These are phyloP conservation scores for Pseudozyma sp. DNA, from an alignment of 1,284 basidiomycete species.

Conservation along the genomic window DNA sequence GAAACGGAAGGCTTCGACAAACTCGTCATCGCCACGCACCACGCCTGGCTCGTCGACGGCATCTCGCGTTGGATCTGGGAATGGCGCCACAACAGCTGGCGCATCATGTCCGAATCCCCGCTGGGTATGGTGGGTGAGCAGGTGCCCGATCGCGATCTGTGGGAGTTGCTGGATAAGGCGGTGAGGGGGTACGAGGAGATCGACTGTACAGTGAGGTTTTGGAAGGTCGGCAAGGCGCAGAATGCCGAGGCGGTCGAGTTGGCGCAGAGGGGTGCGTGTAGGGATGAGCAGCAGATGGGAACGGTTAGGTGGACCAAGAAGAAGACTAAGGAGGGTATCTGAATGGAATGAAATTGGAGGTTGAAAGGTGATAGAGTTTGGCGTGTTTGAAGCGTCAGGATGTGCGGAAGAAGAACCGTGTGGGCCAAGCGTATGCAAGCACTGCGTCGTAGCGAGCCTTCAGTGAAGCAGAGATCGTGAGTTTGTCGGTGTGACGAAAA, in stretches of 20 bases:
- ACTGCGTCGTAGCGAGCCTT: slow-evolving; percentile 41
- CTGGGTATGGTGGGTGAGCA: slow-evolving; percentile 56
- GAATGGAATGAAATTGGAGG: not conserved
- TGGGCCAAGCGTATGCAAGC: slow-evolving; percentile 15
- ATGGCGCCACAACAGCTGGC: slow-evolving; percentile 65
- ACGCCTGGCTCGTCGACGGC: slow-evolving; percentile 65
- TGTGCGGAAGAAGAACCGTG: slow-evolving; percentile 15
- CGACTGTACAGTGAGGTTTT: slow-evolving; percentile 67
- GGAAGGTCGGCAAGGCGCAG: slow-evolving; percentile 57
- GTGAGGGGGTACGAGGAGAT: slow-evolving; percentile 63
- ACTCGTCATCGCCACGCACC: slow-evolving; percentile 63
- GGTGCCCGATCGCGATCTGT: slow-evolving; percentile 66
- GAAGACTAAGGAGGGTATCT: slow-evolving; percentile 23
- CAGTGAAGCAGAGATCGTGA: slow-evolving; percentile 28
- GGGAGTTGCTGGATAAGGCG: slow-evolving; percentile 62
- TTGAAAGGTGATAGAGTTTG: not conserved
- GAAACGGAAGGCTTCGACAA: slow-evolving; percentile 67
- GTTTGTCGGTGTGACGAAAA: not conserved
- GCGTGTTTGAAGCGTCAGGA: not conserved
- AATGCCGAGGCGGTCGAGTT: slow-evolving; percentile 49
- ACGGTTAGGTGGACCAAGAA: slow-evolving; percentile 64
- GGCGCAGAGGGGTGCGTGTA: slow-evolving; percentile 60
- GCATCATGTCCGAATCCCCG: slow-evolving; percentile 43
- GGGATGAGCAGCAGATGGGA: slow-evolving; percentile 56
- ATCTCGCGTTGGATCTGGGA: slow-evolving; percentile 65